phyloP scores from a whole-genome alignment of 2,329 filamentous ascomycete genomes.

The Nemania bipapillata region DNA sequence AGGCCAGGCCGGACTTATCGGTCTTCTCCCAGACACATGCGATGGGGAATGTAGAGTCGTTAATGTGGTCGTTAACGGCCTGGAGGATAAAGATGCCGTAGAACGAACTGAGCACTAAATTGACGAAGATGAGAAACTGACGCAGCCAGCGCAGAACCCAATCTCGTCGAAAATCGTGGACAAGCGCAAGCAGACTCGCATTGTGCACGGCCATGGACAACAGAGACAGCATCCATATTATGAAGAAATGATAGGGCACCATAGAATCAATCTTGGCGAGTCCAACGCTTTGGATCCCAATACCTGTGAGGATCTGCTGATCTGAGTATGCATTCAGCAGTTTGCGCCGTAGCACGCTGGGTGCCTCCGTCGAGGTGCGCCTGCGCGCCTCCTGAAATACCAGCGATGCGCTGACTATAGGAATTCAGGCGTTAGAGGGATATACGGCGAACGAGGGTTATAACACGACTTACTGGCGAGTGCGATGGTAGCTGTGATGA shows the following conservation, averaged over 20 bases:
- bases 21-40: slow-evolving; percentile 68
- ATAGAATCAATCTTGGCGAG: slow-evolving; percentile 68
- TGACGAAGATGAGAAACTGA: slow-evolving; percentile 73
- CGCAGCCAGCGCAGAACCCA: slow-evolving; percentile 74
- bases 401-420: slow-evolving; percentile 62
- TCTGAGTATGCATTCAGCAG: slow-evolving; percentile 73
- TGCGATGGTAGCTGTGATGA: slow-evolving; percentile 69
- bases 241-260: slow-evolving; percentile 75
- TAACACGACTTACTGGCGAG: slow-evolving; percentile 53
- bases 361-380: slow-evolving; percentile 50
- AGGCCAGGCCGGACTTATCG: slow-evolving; percentile 46
- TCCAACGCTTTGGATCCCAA: slow-evolving; percentile 73
- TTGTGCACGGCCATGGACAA: slow-evolving; percentile 74
- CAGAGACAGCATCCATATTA: slow-evolving; percentile 74
- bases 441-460: background rate
- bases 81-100: slow-evolving; percentile 68
- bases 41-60: slow-evolving; percentile 66
- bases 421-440: slow-evolving; percentile 3
- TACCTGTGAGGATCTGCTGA: slow-evolving; percentile 75
- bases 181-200: slow-evolving; percentile 70
- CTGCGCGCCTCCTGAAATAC: slow-evolving; percentile 63
- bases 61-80: slow-evolving; percentile 63
- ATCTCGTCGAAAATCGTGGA: slow-evolving; percentile 73
- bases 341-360: slow-evolving; percentile 68
- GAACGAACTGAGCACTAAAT: slow-evolving; percentile 67